phyloP scores from a whole-genome alignment of 345 rosid species.

The Alliaria petiolata region DNA sequence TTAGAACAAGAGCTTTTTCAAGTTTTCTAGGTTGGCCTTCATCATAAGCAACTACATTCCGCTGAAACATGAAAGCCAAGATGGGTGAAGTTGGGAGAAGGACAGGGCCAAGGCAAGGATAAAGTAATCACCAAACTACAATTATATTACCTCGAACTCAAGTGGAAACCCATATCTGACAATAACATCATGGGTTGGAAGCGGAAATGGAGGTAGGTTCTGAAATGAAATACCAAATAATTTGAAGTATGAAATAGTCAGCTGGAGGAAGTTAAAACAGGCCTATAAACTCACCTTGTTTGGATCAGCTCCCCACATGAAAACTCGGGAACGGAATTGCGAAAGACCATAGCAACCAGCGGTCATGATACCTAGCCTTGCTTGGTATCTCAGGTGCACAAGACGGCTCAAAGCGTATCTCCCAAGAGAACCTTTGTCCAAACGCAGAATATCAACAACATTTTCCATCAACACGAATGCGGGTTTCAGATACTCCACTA shows the following conservation, averaged over 20 bases:
- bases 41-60: conserved; percentile 83
- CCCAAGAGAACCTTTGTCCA: conserved; percentile 79
- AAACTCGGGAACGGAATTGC: conserved; percentile 87
- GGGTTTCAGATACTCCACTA: conserved; percentile 86
- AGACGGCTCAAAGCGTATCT: conserved; percentile 92
- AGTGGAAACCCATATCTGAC: conserved; percentile 81
- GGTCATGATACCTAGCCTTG: conserved; percentile 86
- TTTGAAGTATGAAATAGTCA: conserved; percentile 5
- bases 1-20: conserved; percentile 69
- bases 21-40: conserved; percentile 73
- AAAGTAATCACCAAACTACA: conserved; percentile 11
- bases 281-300: conserved; percentile 44
- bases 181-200: conserved; percentile 89
- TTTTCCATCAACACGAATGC: conserved; percentile 87
- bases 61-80: conserved; percentile 50
- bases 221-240: conserved; percentile 33
- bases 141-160: conserved; percentile 69
- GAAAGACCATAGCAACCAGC: conserved; percentile 99
- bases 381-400: conserved; percentile 88
- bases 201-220: conserved; percentile 95
- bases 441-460: conserved; percentile 78
- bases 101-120: neutral
- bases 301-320: conserved; percentile 91
- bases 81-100: conserved; percentile 9
- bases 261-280: conserved; percentile 5